Conservation (phyloP, 2,329 filamentous ascomycete genomes). For the Amphichorda felina region DNA sequence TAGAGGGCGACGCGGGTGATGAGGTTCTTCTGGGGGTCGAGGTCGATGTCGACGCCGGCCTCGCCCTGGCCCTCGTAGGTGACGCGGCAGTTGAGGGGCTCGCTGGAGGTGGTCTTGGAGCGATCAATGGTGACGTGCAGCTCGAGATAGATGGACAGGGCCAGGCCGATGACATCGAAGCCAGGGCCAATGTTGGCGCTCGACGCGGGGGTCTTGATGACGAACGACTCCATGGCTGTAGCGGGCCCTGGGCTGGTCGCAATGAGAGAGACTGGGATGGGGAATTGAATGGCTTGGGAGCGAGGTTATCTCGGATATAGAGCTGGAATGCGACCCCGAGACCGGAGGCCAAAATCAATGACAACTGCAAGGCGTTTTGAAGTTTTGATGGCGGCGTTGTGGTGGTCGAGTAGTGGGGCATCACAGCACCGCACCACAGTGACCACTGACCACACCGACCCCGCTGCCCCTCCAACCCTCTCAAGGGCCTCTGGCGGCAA, state of each 20-base stretch:
- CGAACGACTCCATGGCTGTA: conserved; percentile 44
- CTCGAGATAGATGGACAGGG: conserved; percentile 88
- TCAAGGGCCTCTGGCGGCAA: too few relatives aligned
- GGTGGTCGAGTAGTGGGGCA: too few relatives aligned
- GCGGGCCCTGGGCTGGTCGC: too few relatives aligned
- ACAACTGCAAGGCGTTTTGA: too few relatives aligned
- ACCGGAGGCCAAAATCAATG: neutral
- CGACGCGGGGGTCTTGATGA: conserved; percentile 78
- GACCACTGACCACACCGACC: too few relatives aligned
- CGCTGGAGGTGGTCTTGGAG: conserved; percentile 31
- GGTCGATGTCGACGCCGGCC: conserved; percentile 59
- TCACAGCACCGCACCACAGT: too few relatives aligned
- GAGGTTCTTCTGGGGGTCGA: conserved; percentile 79
- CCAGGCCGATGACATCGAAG: conserved; percentile 95
- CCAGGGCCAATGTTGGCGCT: conserved; percentile 96
- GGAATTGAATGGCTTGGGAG: neutral
- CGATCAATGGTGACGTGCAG: conserved; percentile 68
- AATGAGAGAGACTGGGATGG: neutral
- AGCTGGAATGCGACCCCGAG: neutral
- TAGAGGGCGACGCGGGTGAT: conserved; percentile 92
- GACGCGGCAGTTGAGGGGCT: conserved; percentile 74
- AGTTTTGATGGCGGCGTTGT: too few relatives aligned
- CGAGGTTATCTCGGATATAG: neutral
- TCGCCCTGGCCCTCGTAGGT: conserved; percentile 80
- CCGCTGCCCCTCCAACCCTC: too few relatives aligned